phyloP scores from a whole-genome alignment of 805 yeast species.

The Pachysolen tannophilus region DNA sequence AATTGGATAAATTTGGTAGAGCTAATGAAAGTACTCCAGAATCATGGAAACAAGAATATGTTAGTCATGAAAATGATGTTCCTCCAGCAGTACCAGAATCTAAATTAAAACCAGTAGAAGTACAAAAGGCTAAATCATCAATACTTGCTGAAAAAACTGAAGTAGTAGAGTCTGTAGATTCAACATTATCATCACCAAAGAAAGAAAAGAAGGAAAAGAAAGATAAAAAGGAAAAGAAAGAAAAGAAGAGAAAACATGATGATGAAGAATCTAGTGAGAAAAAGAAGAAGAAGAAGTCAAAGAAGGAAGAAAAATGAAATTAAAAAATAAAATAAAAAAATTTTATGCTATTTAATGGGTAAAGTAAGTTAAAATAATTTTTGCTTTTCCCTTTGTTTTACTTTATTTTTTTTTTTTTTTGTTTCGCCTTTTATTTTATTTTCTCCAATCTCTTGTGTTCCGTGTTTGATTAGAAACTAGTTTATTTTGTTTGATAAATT shows the following conservation, averaged over 20 bases:
- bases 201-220: slow-evolving; percentile 23
- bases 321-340: no score
- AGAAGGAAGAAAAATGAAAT: slow-evolving; percentile 8
- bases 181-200: slow-evolving; percentile 22
- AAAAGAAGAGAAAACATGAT: slow-evolving; percentile 46
- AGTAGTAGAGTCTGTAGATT: slow-evolving; percentile 20
- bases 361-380: no score
- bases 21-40: slow-evolving; percentile 90
- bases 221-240: slow-evolving; percentile 42
- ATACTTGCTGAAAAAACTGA: slow-evolving; percentile 33
- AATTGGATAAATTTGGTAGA: slow-evolving; percentile 93
- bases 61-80: slow-evolving; percentile 55
- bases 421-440: no score
- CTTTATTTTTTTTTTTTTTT: no score
- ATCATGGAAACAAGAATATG: slow-evolving; percentile 82
- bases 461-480: no score
- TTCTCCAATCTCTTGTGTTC: no score
- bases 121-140: slow-evolving; percentile 39
- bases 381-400: no score
- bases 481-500: no score
- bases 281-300: slow-evolving; percentile 45
- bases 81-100: slow-evolving; percentile 54
- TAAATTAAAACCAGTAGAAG: slow-evolving; percentile 32
- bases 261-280: slow-evolving; percentile 47
- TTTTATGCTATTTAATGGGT: no score